Percentiles rank a stretch among this genome's conserved stretches.
These are phyloP conservation scores for Alternaria angustiovoidea DNA, from an alignment of 2,329 filamentous ascomycete species.

Conservation along the genomic window DNA sequence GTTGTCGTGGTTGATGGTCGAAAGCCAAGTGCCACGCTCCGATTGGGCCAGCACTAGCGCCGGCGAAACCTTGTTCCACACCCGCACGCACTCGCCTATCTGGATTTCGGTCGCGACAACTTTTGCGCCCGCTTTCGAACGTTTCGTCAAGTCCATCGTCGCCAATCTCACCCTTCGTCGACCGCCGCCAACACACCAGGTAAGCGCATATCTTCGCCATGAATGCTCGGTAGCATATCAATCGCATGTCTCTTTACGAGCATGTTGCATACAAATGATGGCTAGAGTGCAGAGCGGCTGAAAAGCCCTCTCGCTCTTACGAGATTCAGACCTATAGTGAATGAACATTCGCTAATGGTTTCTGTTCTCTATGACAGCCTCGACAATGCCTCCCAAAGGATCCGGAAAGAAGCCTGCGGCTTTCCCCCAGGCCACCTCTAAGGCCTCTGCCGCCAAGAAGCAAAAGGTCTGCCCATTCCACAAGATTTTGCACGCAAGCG, in stretches of 20 bases:
- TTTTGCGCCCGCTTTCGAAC: conserved; percentile 23
- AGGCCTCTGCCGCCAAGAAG: conserved; percentile 89
- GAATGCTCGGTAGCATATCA: conserved; percentile 43
- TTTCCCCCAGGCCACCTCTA: conserved; percentile 58
- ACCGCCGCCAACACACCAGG: conserved; percentile 47
- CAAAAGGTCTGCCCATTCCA: conserved; percentile 74
- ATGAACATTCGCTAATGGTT: conserved; percentile 88
- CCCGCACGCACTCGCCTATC: conserved; percentile 28
- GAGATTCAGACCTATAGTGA: conserved; percentile 57
- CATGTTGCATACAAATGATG: conserved; percentile 46
- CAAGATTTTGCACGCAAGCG: conserved; percentile 15
- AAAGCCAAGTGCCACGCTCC: conserved; percentile 9
- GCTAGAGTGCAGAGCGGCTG: conserved; percentile 50
- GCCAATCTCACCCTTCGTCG: conserved; percentile 44
- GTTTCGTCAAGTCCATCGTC: conserved; percentile 27
- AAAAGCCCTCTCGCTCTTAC: conserved; percentile 50
- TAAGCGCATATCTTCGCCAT: conserved; percentile 46
- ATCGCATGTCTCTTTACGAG: conserved; percentile 43
- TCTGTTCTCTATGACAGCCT: conserved; percentile 99
- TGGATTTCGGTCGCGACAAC: conserved; percentile 28
- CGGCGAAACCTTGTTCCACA: conserved; percentile 19
- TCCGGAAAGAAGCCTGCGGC: conserved; percentile 95
- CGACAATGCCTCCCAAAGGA: conserved; percentile 74
- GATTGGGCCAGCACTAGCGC: conserved; percentile 27
- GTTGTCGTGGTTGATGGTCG: conserved; percentile 3